phyloP scores from a whole-genome alignment of 2,329 filamentous ascomycete genomes.

The Colletotrichum orbiculare region DNA sequence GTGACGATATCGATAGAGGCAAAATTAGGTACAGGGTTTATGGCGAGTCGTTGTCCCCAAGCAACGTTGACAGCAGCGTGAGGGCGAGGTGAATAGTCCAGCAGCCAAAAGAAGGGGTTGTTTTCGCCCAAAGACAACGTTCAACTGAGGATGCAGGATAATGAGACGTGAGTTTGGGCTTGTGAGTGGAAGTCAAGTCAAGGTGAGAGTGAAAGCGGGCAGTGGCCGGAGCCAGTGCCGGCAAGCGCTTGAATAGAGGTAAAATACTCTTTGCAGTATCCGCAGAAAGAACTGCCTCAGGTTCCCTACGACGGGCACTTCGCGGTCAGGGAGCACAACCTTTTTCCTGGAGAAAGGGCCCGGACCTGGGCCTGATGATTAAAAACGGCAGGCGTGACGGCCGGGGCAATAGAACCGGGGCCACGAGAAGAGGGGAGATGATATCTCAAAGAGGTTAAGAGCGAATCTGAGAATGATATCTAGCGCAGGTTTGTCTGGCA shows the following conservation, averaged over 20 bases:
- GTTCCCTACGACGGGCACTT: too few species aligned
- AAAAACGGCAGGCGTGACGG: slow-evolving; percentile 31
- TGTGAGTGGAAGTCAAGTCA: not conserved
- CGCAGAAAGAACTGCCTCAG: too few species aligned
- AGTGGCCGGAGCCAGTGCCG: slow-evolving; percentile 9
- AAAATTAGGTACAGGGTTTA: too few species aligned
- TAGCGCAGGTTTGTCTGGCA: slow-evolving; percentile 21
- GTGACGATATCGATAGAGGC: not conserved
- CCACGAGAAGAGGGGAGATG: slow-evolving; percentile 16
- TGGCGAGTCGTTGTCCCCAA: too few species aligned
- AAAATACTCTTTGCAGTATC: slow-evolving; percentile 9
- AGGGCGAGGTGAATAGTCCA: too few species aligned
- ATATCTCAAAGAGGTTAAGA: slow-evolving; percentile 25
- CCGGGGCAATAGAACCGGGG: slow-evolving; percentile 21
- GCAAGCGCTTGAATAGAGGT: slow-evolving; percentile 20
- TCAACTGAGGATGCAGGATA: too few species aligned
- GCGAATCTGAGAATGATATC: slow-evolving; percentile 30
- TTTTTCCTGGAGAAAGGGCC: too few species aligned
- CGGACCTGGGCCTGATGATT: slow-evolving; percentile 24
- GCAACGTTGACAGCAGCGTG: too few species aligned
- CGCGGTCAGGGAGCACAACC: too few species aligned
- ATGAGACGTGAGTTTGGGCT: too few species aligned
- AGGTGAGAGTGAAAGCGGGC: not conserved
- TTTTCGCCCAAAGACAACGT: too few species aligned
- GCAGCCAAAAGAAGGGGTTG: too few species aligned